phyloP scores from a whole-genome alignment of 495 filamentous ascomycete genomes.

The Polyplosphaeria fusca region DNA sequence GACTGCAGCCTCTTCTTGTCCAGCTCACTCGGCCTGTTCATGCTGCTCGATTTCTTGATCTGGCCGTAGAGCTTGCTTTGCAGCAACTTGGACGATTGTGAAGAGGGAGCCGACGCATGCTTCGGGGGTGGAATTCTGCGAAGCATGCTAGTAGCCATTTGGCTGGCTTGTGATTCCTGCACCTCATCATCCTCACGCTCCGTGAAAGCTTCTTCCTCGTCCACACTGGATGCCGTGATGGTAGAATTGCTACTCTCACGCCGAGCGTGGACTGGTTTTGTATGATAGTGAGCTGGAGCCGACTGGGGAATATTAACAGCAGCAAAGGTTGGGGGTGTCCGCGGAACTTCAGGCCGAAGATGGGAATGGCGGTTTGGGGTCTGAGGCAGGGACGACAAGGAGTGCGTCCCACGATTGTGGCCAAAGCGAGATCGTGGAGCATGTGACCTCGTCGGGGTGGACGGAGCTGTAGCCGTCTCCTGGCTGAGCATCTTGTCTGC shows the following conservation, averaged over 20 bases:
- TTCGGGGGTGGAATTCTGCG: slow-evolving; percentile 35
- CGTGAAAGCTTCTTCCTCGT: slow-evolving; percentile 37
- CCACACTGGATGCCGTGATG: slow-evolving; percentile 74
- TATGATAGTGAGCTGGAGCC: slow-evolving; percentile 52
- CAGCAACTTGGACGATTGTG: slow-evolving; percentile 11
- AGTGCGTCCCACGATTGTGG: slow-evolving; percentile 65
- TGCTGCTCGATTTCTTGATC: slow-evolving; percentile 35
- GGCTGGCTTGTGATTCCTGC: slow-evolving; percentile 51
- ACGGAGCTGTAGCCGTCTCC: slow-evolving; percentile 64
- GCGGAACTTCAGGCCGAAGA: slow-evolving; percentile 29
- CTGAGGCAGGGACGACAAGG: slow-evolving; percentile 74
- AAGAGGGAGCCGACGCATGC: slow-evolving; percentile 24
- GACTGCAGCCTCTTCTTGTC: slow-evolving; percentile 33
- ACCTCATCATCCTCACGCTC: slow-evolving; percentile 53
- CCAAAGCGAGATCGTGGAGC: slow-evolving; percentile 49
- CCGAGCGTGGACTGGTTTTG: slow-evolving; percentile 28
- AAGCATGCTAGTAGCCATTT: slow-evolving; percentile 53
- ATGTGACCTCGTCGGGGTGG: slow-evolving; percentile 53
- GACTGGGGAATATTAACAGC: slow-evolving; percentile 51
- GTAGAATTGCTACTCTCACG: slow-evolving; percentile 80
- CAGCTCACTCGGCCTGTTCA: slow-evolving; percentile 26
- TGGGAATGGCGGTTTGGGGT: slow-evolving; percentile 55
- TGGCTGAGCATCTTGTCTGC: slow-evolving; percentile 72
- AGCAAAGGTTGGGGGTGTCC: slow-evolving; percentile 47
- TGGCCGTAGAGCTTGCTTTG: slow-evolving; percentile 43